Evolutionary conservation across 1,284 basidiomycete species (phyloP), one percentile per base, ranked within the genome.

Genomic region (Ceratobasidium papillatum): DNA sequence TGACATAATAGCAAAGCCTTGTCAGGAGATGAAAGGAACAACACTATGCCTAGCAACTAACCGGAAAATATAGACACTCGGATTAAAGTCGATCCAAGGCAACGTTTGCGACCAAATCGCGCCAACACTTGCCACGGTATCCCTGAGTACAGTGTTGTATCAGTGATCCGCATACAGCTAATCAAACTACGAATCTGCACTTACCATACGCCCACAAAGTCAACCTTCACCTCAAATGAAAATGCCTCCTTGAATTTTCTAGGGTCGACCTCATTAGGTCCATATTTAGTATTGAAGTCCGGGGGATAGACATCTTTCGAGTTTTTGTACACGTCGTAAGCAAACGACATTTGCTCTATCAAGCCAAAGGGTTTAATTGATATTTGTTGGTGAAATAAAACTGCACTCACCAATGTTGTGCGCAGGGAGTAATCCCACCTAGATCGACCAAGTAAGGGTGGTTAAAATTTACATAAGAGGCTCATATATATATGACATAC

Each of bases 121-220:
- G 52, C 75, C 75, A 32, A 75, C 73, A 17, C 65, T 71, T 9
- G 72, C 72, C 4, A 76, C 75, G 1, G 75, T 76, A 14, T 76
- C 75, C 75, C 75, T 76, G 36, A 11, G 12, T 25, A 45, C 17
- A 52, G 12, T 36, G 12, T 12, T 45, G 36, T 2, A 12, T 54
- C 14, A 25, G n/a, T n/a, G 19, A 2, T 27, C 17, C 22, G 4
- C 2, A 66, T 22, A 17, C 25, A 41, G n/a, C n/a, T 51, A 52
- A 9, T 22, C 22, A 25, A 17, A 36, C 22, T 19, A 25, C 32
- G 71, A 5, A 41, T 22, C 19, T 41, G 38, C 14, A n/a, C 76
- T 36, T 43, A 77, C 77, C 77, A 78, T 1, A 77, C 74, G 17
- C 77, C 77, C 3, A 78, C 47, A 45, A 76, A 78, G 25, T 77